These are phyloP conservation scores for Spergularia bocconei DNA, from an alignment of 148 eudicot genomes.

Conservation along the genomic window DNA sequence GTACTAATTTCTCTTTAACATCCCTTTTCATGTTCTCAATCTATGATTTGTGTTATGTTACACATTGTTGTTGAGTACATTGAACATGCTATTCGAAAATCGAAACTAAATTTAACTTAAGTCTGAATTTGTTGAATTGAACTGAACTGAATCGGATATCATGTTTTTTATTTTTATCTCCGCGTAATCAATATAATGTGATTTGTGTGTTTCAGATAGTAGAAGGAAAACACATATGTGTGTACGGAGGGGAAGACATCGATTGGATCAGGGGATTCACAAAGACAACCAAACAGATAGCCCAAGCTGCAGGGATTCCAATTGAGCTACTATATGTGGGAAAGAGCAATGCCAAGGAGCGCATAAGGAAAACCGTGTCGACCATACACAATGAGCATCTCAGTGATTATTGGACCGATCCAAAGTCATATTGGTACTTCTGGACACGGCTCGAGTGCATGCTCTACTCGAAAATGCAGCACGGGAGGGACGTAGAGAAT, in stretches of 20 bases:
- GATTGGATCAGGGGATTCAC: constrained; percentile 71
- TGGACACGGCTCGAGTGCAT: constrained; percentile 90
- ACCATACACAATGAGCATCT: constrained; percentile 32
- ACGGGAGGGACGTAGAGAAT: constrained; percentile 40
- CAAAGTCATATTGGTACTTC: constrained; percentile 64
- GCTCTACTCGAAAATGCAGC: constrained; percentile 71
- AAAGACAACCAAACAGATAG: constrained; percentile 33
- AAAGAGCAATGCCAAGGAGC: constrained; percentile 60
- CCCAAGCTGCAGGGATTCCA: constrained; percentile 30
- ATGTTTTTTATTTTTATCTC: neutral
- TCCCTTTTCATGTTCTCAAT: no score
- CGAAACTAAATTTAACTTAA: neutral
- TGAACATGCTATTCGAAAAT: no score
- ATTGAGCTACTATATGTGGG: constrained; percentile 80
- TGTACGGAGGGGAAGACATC: constrained; percentile 80
- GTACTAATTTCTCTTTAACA: constrained; percentile 29
- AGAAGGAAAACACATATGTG: constrained; percentile 52
- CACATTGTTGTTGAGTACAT: no score
- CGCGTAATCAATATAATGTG: neutral
- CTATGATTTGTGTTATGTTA: no score
- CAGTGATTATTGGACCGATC: constrained; percentile 47
- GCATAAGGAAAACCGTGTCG: constrained; percentile 31
- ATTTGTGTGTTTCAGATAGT: constrained; percentile 33
- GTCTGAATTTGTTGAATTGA: neutral
- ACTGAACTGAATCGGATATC: neutral